These are phyloP conservation scores for Tripterygium wilfordii DNA, from an alignment of 177 flowering plant species.

Conservation along the genomic window DNA sequence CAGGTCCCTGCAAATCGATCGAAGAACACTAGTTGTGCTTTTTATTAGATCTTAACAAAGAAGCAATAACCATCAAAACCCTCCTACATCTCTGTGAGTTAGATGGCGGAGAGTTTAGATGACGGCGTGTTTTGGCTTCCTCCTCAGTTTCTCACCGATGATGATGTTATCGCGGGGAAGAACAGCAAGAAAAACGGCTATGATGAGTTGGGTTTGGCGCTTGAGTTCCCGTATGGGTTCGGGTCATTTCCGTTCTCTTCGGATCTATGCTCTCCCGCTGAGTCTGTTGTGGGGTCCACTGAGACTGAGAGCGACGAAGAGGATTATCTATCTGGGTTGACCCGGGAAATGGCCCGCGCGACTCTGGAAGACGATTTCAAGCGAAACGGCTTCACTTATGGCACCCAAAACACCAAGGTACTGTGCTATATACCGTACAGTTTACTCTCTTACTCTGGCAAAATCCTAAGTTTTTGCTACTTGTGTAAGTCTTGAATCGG, in stretches of 20 bases:
- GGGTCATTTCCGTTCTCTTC: conserved; percentile 28
- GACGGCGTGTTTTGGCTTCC: conserved; percentile 87
- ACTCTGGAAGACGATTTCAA: conserved; percentile 31
- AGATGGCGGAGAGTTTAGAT: conserved; percentile 61
- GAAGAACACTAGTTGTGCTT: too few relatives aligned
- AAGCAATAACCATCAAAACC: too few relatives aligned
- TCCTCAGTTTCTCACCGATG: conserved; percentile 57
- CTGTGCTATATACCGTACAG: background rate
- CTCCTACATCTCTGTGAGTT: too few relatives aligned
- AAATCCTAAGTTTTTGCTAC: too few relatives aligned
- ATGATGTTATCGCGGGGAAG: conserved; percentile 41
- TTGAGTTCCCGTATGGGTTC: conserved; percentile 28
- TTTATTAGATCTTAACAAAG: too few relatives aligned
- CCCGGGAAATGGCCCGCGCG: conserved; percentile 45
- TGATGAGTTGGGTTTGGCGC: conserved; percentile 16
- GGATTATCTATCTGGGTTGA: conserved; percentile 46
- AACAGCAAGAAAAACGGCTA: background rate
- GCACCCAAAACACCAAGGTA: conserved; percentile 26
- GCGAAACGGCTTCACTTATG: background rate
- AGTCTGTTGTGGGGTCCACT: conserved; percentile 52
- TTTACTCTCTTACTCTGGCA: background rate
- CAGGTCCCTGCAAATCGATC: too few relatives aligned
- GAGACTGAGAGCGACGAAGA: conserved; percentile 91
- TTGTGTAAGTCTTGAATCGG: too few relatives aligned
- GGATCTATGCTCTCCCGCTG: conserved; percentile 51